A percentile compares a stretch with the other conserved stretches of the same genome.
phyloP scores from a whole-genome alignment of 371 early-diverging fungal genomes.

The Haplosporangium sp. region DNA sequence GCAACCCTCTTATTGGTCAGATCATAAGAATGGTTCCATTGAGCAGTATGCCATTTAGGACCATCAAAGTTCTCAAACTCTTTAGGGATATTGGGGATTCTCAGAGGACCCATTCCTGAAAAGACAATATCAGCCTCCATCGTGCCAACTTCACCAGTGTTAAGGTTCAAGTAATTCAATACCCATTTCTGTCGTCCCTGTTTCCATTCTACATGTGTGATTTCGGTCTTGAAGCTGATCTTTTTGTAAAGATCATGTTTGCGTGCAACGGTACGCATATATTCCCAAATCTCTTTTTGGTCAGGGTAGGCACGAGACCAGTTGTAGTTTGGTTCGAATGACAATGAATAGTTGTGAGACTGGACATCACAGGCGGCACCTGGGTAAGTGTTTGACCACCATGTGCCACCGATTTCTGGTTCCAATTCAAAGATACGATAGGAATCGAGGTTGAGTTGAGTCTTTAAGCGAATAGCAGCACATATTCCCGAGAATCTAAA shows the following conservation, averaged over 20 bases:
- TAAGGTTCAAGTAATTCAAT: constrained; percentile 33
- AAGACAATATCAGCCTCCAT: constrained; percentile 39
- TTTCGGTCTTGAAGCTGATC: constrained; percentile 59
- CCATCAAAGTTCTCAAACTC: constrained; percentile 60
- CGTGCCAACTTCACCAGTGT: constrained; percentile 11
- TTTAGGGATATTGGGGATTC: constrained; percentile 60
- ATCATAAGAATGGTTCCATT: constrained; percentile 59
- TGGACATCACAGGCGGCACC: constrained; percentile 71
- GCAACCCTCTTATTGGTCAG: constrained; percentile 61
- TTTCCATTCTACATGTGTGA: constrained; percentile 58
- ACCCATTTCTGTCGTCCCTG: constrained; percentile 59
- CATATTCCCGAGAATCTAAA: constrained; percentile 65
- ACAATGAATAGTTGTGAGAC: constrained; percentile 56
- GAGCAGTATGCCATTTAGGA: constrained; percentile 57
- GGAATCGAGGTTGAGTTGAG: constrained; percentile 58
- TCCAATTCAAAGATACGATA: constrained; percentile 63
- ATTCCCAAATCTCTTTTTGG: constrained; percentile 61
- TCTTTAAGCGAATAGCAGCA: constrained; percentile 63
- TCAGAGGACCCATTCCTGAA: constrained; percentile 59
- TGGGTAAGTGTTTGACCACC: constrained; percentile 70
- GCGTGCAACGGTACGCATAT: constrained; percentile 59
- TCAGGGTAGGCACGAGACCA: constrained; percentile 62
- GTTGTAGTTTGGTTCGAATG: constrained; percentile 49
- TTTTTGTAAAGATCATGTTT: constrained; percentile 60
- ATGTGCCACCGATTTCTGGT: constrained; percentile 67